Evolutionary conservation across 495 filamentous ascomycete species (phyloP).

Genomic region (Penicillium angulare): DNA sequence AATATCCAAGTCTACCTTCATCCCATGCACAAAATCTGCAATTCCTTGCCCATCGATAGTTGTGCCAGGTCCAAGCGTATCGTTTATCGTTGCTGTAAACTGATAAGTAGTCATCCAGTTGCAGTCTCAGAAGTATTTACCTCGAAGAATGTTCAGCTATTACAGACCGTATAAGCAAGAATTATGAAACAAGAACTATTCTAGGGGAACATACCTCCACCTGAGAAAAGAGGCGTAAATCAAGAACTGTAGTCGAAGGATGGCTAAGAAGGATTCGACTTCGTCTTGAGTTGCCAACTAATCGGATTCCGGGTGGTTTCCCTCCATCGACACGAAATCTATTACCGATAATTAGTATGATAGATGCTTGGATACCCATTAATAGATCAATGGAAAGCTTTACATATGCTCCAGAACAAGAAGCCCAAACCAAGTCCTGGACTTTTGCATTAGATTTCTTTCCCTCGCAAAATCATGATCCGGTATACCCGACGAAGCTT

Average conservation of each 20-base stretch:
- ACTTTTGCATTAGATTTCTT: constrained; percentile 36
- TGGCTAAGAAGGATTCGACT: constrained; percentile 45
- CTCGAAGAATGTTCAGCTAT: constrained; percentile 44
- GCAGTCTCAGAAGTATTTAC: constrained; percentile 8
- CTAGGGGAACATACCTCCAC: constrained; percentile 40
- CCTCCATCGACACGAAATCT: constrained; percentile 53
- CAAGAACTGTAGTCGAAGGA: constrained; percentile 40
- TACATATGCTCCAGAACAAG: constrained; percentile 51
- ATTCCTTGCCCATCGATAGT: constrained; percentile 27
- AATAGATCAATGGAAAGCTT: background rate
- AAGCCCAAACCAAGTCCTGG: constrained; percentile 46
- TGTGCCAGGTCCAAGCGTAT: constrained; percentile 21
- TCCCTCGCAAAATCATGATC: constrained; percentile 24
- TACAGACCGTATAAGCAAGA: constrained; percentile 7
- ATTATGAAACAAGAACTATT: too few relatives aligned
- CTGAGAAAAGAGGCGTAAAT: constrained; percentile 51
- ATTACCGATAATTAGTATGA: constrained; percentile 2
- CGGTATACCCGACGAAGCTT: constrained; percentile 12
- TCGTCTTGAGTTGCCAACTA: constrained; percentile 37
- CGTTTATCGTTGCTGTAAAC: constrained; percentile 33
- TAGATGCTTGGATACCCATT: background rate
- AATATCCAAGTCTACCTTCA: constrained; percentile 45
- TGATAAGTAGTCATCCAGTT: background rate
- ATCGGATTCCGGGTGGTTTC: constrained; percentile 44
- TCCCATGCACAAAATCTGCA: constrained; percentile 41